A percentile compares a stretch with the other conserved stretches of the same genome.
phyloP scores from a whole-genome alignment of 2,329 filamentous ascomycete genomes.

The Penicillium thymicola region DNA sequence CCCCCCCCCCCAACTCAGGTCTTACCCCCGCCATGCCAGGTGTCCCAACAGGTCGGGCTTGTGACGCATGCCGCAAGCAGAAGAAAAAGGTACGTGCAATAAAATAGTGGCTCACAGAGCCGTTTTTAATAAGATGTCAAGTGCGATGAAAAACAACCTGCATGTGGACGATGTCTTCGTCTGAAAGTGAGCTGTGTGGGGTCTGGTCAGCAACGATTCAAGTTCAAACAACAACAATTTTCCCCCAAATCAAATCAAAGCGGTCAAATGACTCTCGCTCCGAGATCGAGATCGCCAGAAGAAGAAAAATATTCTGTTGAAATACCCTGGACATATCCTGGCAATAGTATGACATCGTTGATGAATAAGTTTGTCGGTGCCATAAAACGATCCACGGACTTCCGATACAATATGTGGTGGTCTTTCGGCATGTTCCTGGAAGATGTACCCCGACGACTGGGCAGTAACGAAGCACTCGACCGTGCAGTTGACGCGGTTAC shows the following conservation, averaged over 20 bases:
- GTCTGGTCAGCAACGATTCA: slow-evolving; percentile 48
- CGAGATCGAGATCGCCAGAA: not conserved
- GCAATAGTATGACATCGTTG: slow-evolving; percentile 34
- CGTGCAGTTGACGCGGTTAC: slow-evolving; percentile 34
- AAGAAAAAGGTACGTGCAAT: slow-evolving; percentile 50
- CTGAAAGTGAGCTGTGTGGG: slow-evolving; percentile 47
- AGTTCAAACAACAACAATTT: slow-evolving; percentile 45
- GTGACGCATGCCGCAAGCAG: slow-evolving; percentile 51
- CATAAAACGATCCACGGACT: slow-evolving; percentile 39
- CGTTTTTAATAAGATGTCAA: slow-evolving; percentile 19
- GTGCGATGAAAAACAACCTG: slow-evolving; percentile 48
- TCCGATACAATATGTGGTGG: slow-evolving; percentile 48
- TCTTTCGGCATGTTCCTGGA: slow-evolving; percentile 47
- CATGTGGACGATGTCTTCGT: slow-evolving; percentile 48
- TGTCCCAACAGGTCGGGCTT: slow-evolving; percentile 51
- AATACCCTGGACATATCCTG: slow-evolving; percentile 22
- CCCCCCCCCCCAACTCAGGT: slow-evolving; percentile 1
- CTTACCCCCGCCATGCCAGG: slow-evolving; percentile 45
- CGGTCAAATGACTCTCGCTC: not conserved
- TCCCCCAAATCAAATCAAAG: not conserved
- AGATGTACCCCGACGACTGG: slow-evolving; percentile 47
- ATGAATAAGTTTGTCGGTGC: slow-evolving; percentile 34
- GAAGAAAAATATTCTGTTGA: not conserved
- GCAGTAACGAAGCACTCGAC: slow-evolving; percentile 48
- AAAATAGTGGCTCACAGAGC: too few relatives aligned